Base-by-base conservation (phyloP, 345 rosid genomes). In the Dipteronia dyeriana region DNA sequence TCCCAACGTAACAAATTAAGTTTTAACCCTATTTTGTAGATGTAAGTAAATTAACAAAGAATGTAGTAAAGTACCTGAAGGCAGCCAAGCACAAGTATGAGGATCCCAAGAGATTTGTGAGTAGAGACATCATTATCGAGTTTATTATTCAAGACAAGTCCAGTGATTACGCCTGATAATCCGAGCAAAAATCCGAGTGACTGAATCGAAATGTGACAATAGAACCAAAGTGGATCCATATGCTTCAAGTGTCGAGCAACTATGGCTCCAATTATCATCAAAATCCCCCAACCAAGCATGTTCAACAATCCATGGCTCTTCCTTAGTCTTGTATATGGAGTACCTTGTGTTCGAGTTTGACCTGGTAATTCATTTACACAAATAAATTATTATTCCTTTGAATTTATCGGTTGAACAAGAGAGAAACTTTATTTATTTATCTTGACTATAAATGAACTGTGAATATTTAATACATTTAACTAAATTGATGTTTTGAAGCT, bases 201-300 rank as follows among this genome's bases (percentile, higher is more conserved):
- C 65, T 93, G 98, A 78, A 93, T 61, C 62, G 79, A 71, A 0
- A 53, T 61, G 67, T 93, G 99, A 3, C 78, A 31, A 76, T 90
- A 93, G 84, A 91, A 93, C 99, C 97, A 95, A 7, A 75, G 7
- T 0, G 96, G 94, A 43, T 95, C 98, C 88, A 79, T 83, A n/a
- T 85, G 76, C 82, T 78, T 92, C 31, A 82, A 76, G 76, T 90
- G 67, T 1, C 99, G 85, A 73, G 91, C 96, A 3, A 85, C 82
- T 6, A 92, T 72, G 11, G 79, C 91, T 62, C 99, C 99, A 4
- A 91, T 87, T 66, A 90, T 82, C 85, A 86, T 81, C 69, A 91
- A 19, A 38, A 91, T 82, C 0, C 99, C 95, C 98, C 99, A 95
- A 0, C 98, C 88, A 5, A 88, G 8, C 87, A 90, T 95, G 86